These are phyloP conservation scores for Tieghemostelium lacteum DNA, from an alignment of 78 protist genomes.

Conservation along the genomic window DNA sequence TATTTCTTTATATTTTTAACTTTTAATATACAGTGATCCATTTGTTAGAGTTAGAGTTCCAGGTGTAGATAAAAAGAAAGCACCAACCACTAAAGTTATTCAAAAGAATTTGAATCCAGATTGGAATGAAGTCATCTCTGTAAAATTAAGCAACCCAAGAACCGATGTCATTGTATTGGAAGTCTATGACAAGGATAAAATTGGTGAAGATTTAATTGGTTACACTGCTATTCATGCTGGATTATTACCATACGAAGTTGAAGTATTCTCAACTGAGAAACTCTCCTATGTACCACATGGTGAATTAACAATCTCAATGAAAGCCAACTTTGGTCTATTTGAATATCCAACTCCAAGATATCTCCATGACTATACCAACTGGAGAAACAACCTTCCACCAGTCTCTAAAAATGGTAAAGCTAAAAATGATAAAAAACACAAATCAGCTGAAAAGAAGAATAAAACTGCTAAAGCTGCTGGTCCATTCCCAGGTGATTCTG, in stretches of 20 bases:
- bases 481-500: constrained; percentile 13
- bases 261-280: constrained; percentile 5
- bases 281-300: constrained; percentile 55
- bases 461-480: neutral
- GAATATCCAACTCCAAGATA: constrained; percentile 28
- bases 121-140: constrained; percentile 7
- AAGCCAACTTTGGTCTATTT: constrained; percentile 65
- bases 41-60: constrained; percentile 6
- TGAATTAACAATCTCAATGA: constrained; percentile 25
- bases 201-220: constrained; percentile 49
- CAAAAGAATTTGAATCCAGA: constrained; percentile 6
- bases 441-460: neutral
- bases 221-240: constrained; percentile 27
- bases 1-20: too few species aligned
- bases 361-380: constrained; percentile 18
- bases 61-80: neutral
- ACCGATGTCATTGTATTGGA: constrained; percentile 9
- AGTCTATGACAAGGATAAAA: constrained; percentile 41
- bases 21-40: too few species aligned
- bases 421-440: neutral
- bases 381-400: constrained; percentile 10
- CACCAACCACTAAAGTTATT: neutral
- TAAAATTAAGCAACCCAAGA: neutral
- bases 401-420: constrained; percentile 56
- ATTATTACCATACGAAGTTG: constrained; percentile 18